Base-by-base conservation (phyloP, 2,329 filamentous ascomycete species). In the Seiridium unicorne region DNA sequence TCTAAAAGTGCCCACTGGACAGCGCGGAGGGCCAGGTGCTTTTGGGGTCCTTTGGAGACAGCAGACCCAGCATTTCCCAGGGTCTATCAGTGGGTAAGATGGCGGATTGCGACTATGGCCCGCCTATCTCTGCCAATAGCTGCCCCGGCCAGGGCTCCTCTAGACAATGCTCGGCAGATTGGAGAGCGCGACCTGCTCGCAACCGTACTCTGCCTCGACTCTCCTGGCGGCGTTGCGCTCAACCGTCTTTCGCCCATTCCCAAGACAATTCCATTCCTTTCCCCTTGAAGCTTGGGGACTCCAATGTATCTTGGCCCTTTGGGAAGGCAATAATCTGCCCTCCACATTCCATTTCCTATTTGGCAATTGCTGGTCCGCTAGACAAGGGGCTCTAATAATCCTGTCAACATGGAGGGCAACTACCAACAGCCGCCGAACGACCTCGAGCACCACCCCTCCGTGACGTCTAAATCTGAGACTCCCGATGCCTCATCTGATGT, bases 401-500 rank as follows among this genome's bases (percentile, higher is more conserved):
- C 57, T 42, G 38, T 55, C 60, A 40, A 42, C 42, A 62, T 61
- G 58, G 61, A 63, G 46, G 32, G 42, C 38, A 36, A 44, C 42
- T 18, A 57, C 31, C 46, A 55, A 58, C 51, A 49, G 40, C 34
- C 40, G 59, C 49, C 31, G 46, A n/a, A 13, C 36, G 35, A 44
- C 13, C 51, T 31, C 36, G 51, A 55, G 51, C 51, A 31, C 51
- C 51, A 36, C 55, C 51, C 54, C 55, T 55, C 55, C 47, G 44
- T 60, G 44, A 55, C 49, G 18, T 58, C 66, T 60, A 66, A 66
- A 64, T 70, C 75, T 73, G 75, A 76, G 68, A 74, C 74, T 66
- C 69, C 68, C 53, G 71, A 70, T 74, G 74, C 75, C 64, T 76
- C 74, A 69, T 72, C 73, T 70, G 69, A 73, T 69, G 62, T 70